Evolutionary conservation across 2,329 filamentous ascomycete species (phyloP), one percentile per base, ranked within the genome.

Genomic region (Spiromastix sp.): DNA sequence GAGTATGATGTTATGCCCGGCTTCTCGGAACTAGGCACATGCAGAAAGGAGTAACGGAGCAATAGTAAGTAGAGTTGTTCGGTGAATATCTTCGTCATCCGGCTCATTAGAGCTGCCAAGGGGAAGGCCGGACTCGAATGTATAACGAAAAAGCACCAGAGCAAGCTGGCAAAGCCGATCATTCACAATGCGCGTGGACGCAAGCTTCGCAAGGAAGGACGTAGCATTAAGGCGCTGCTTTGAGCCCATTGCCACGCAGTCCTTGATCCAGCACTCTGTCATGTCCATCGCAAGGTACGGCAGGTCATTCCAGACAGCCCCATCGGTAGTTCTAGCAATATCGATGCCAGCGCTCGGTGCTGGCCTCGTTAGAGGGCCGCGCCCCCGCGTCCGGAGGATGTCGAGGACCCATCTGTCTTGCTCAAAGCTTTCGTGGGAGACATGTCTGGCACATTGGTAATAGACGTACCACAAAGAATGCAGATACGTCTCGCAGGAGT

Each of bases 191-290:
- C 29, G 29, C 11, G 29, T 31, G 11, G 29, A 31, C 17, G 29
- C 29, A 16, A 31, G 29, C 5, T 31, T 31, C 11, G 29, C 29
- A 11, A 31, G 16, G 29, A 31, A 31, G 29, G 29, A 31, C 4
- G 29, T 16, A 18, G 17, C 12, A 16, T 31, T 31, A 16, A 31
- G 29, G 16, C 29, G 29, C n/a, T 31, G 29, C n/a, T 11, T 31
- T 11, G n/a, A n/a, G 12, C 11, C 4, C 29, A 31, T 31, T 18
- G 29, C 17, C 5, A 16, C 29, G 11, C n/a, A 31, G 29, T 31
- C 16, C 11, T 31, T 31, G 16, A 13, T n/a, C 9, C n/a, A 33
- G 31, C 5, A 26, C 1, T 26, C 12, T 10, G 24, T 26, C 24
- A 26, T 26, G 24, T 26, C 24, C 10, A 12, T 26, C 2, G 12